Conservation (phyloP, 169 alveolate species). For the Blepharisma undulans region DNA sequence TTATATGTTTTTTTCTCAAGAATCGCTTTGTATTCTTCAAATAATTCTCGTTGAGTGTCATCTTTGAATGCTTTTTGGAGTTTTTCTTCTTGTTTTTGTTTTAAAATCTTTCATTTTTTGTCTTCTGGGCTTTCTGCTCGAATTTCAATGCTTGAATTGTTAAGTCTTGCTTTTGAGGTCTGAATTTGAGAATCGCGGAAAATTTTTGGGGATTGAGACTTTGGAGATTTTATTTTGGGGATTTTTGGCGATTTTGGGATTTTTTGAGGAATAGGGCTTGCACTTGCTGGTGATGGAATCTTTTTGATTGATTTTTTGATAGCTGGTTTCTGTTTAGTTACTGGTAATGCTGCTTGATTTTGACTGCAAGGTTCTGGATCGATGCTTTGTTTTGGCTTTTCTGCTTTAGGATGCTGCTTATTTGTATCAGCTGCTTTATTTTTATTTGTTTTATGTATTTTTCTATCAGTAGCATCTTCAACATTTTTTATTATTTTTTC, state of each 20-base stretch:
- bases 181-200: not conserved
- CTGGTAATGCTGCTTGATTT: not conserved
- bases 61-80: not conserved
- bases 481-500: not conserved
- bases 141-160: not conserved
- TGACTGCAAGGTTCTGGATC: not conserved
- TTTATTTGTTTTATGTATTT: not conserved
- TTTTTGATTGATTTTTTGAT: too few species aligned
- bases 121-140: not conserved
- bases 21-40: not conserved
- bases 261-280: not conserved
- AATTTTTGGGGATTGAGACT: not conserved
- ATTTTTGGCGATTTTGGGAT: not conserved
- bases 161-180: not conserved
- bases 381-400: not conserved
- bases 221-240: not conserved
- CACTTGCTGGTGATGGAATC: not conserved
- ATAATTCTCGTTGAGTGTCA: not conserved
- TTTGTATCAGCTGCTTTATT: not conserved
- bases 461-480: not conserved
- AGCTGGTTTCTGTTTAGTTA: not conserved
- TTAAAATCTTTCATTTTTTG: not conserved
- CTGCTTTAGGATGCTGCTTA: not conserved
- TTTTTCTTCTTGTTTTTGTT: not conserved
- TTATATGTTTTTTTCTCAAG: not conserved